Conservation (phyloP, 495 filamentous ascomycete genomes). For the Trichoderma reesei region DNA sequence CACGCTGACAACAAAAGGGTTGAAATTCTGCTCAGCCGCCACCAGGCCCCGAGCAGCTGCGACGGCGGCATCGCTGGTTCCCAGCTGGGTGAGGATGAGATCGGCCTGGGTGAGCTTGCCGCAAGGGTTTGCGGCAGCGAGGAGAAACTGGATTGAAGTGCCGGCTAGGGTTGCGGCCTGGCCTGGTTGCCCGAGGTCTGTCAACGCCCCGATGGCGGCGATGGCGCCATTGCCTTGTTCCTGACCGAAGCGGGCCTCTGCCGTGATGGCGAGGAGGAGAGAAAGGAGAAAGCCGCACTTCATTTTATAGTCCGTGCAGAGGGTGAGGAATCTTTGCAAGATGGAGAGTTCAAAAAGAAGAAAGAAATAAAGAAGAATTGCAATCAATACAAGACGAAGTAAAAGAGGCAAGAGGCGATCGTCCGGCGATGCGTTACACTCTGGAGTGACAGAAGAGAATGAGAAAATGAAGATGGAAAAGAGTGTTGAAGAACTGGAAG, state of each 20-base stretch:
- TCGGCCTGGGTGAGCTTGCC: constrained; percentile 52
- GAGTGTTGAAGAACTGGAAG: neutral
- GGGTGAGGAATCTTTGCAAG: neutral
- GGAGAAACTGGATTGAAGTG: constrained; percentile 39
- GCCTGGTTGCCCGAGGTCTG: constrained; percentile 39
- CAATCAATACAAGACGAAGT: neutral
- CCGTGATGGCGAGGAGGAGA: constrained; percentile 31
- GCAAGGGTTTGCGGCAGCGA: constrained; percentile 49
- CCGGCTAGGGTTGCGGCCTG: constrained; percentile 46
- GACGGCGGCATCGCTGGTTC: constrained; percentile 40
- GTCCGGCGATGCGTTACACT: neutral
- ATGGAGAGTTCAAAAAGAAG: neutral
- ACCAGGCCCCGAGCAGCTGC: constrained; percentile 48
- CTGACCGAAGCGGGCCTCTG: constrained; percentile 46
- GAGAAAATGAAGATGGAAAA: neutral
- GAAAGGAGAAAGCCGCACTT: constrained; percentile 32
- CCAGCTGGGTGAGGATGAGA: constrained; percentile 45
- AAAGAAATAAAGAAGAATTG: neutral
- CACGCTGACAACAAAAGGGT: constrained; percentile 44
- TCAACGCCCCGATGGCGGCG: constrained; percentile 23
- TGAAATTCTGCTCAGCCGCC: constrained; percentile 60
- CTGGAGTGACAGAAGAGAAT: neutral
- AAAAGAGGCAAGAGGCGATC: constrained; percentile 5
- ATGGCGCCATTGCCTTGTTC: constrained; percentile 40
- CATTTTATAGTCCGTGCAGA: neutral